Conservation (phyloP, 495 filamentous ascomycete species). For the Penicillium silybi region DNA sequence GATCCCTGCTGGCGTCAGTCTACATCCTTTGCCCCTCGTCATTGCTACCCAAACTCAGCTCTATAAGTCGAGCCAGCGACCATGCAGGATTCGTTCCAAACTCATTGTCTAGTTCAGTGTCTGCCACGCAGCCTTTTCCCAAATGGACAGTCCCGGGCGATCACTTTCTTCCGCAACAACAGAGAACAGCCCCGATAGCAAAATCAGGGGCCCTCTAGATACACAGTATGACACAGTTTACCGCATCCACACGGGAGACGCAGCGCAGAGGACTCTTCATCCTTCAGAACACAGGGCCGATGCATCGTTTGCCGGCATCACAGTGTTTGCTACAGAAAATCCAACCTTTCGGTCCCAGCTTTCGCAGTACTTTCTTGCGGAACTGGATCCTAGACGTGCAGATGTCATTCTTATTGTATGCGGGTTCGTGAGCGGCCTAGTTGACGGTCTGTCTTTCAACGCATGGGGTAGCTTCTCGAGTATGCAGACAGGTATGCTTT, state of each 20-base stretch:
- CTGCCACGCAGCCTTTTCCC: background rate
- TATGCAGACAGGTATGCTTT: constrained; percentile 55
- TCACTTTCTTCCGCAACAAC: constrained; percentile 6
- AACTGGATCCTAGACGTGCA: constrained; percentile 25
- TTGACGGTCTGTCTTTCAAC: constrained; percentile 38
- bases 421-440: constrained; percentile 35
- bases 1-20: constrained; percentile 7
- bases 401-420: constrained; percentile 36
- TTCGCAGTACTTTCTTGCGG: constrained; percentile 2
- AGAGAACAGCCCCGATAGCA: background rate
- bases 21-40: background rate
- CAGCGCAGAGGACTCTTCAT: background rate
- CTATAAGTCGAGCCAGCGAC: background rate
- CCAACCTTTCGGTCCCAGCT: background rate
- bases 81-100: background rate
- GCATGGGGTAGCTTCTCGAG: constrained; percentile 55
- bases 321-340: background rate
- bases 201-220: background rate
- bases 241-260: background rate
- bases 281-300: background rate
- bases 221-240: background rate
- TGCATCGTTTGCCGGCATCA: background rate
- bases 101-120: background rate
- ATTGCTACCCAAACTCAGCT: background rate
- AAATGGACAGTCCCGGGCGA: background rate